phyloP scores from a whole-genome alignment of 345 rosid genomes.

The Citrus medica region DNA sequence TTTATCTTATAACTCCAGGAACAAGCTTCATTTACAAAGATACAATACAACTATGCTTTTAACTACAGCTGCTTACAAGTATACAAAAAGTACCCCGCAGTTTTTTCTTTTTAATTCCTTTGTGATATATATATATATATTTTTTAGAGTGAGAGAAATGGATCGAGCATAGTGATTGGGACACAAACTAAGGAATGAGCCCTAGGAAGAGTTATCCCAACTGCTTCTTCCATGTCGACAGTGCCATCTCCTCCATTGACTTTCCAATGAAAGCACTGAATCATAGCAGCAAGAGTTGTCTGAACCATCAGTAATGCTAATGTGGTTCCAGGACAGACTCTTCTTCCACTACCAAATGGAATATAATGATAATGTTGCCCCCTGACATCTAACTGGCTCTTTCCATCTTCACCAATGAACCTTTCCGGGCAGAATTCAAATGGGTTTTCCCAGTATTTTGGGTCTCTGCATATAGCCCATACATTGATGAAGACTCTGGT shows the following conservation, averaged over 20 bases:
- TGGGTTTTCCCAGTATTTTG: slow-evolving; percentile 8
- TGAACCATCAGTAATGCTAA: slow-evolving; percentile 48
- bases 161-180: slow-evolving; percentile 37
- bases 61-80: no score
- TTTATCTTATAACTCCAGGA: no score
- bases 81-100: no score
- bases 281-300: slow-evolving; percentile 35
- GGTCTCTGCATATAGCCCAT: slow-evolving; percentile 62
- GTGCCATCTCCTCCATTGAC: slow-evolving; percentile 24
- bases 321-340: slow-evolving; percentile 62
- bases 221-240: slow-evolving; percentile 55
- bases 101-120: no score
- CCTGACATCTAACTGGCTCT: slow-evolving; percentile 40
- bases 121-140: no score
- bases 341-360: slow-evolving; percentile 68
- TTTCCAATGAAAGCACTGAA: slow-evolving; percentile 60
- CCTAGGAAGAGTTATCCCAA: slow-evolving; percentile 49
- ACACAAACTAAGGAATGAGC: slow-evolving; percentile 50
- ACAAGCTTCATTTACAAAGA: no score
- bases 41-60: no score
- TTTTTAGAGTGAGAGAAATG: slow-evolving; percentile 2
- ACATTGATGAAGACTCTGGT: slow-evolving; percentile 47
- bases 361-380: slow-evolving; percentile 52
- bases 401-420: neutral
- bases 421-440: no score